Conservation (phyloP, 1,139 yeast genomes). For the Saccharomyces hybrid region DNA sequence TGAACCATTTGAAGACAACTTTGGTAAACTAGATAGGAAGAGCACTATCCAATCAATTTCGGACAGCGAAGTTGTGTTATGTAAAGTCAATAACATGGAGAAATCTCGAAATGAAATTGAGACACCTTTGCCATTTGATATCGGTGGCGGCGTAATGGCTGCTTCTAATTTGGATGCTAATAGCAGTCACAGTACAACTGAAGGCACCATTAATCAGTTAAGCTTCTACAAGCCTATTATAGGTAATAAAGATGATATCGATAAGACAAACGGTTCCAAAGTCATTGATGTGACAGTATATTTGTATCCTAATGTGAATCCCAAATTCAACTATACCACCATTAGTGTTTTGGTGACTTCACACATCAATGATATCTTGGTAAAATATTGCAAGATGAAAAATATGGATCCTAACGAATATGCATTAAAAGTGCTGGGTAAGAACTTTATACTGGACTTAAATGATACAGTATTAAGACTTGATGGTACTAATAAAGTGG, state of each 20-base stretch:
- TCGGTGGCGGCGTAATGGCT: slow-evolving; percentile 13
- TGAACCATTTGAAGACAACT: slow-evolving; percentile 64
- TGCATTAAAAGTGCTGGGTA: slow-evolving; percentile 29
- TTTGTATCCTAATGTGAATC: slow-evolving; percentile 30
- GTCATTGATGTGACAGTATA: slow-evolving; percentile 28
- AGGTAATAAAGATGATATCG: slow-evolving; percentile 20
- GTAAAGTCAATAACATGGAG: slow-evolving; percentile 37
- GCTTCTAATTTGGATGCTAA: slow-evolving; percentile 5
- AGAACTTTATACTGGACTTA: slow-evolving; percentile 27
- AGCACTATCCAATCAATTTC: slow-evolving; percentile 51
- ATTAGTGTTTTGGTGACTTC: slow-evolving; percentile 31
- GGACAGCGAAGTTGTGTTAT: slow-evolving; percentile 59
- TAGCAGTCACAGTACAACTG: slow-evolving; percentile 4
- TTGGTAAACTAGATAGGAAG: slow-evolving; percentile 58
- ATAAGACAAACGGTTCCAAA: slow-evolving; percentile 22
- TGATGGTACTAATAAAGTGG: slow-evolving; percentile 32
- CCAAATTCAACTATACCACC: slow-evolving; percentile 22
- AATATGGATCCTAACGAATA: slow-evolving; percentile 32
- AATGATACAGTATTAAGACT: slow-evolving; percentile 34
- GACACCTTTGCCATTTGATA: slow-evolving; percentile 51
- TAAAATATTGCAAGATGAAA: slow-evolving; percentile 30
- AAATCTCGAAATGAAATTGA: slow-evolving; percentile 34
- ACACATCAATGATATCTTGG: slow-evolving; percentile 32
- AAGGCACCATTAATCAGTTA: slow-evolving; percentile 25
- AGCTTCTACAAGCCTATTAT: slow-evolving; percentile 35